phyloP scores from a whole-genome alignment of 2,329 filamentous ascomycete species.

The Diaporthe ilicicola region DNA sequence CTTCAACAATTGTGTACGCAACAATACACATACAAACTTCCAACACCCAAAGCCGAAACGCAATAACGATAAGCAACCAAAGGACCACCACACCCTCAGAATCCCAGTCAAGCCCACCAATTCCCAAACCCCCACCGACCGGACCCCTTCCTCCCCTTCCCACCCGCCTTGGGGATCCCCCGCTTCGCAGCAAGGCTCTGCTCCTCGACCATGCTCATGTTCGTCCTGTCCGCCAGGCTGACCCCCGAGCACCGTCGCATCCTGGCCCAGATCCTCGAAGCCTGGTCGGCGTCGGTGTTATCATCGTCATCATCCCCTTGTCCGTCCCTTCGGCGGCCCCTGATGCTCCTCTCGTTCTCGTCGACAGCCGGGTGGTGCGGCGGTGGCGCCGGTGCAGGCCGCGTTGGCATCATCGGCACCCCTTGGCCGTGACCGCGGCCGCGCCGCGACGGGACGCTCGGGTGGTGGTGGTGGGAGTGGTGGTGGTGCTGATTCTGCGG shows the following conservation, averaged over 20 bases:
- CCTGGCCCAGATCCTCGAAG: slow-evolving; percentile 30
- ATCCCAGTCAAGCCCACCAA: slow-evolving; percentile 29
- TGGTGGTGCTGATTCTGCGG: neutral
- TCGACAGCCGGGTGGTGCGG: neutral
- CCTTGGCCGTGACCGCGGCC: neutral
- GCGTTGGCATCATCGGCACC: slow-evolving; percentile 5
- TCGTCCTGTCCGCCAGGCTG: slow-evolving; percentile 30
- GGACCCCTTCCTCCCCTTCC: slow-evolving; percentile 20
- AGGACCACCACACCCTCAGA: neutral
- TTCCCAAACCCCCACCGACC: slow-evolving; percentile 31
- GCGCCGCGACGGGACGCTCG: neutral
- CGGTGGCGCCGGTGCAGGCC: neutral
- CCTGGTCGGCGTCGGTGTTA: neutral
- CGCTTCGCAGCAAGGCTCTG: slow-evolving; percentile 3
- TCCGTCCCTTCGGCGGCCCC: slow-evolving; percentile 30
- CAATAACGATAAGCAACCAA: neutral
- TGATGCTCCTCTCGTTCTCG: neutral
- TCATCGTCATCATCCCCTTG: neutral
- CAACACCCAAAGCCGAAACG: neutral
- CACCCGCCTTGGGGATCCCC: slow-evolving; percentile 22
- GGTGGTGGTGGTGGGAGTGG: neutral
- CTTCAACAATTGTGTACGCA: neutral
- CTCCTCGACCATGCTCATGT: slow-evolving; percentile 23
- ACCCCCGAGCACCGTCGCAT: slow-evolving; percentile 31
- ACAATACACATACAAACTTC: neutral